A percentile compares a stretch with the other conserved stretches of the same genome.
Conservation (phyloP, 148 eudicot genomes). For the Rhododendron molle region DNA sequence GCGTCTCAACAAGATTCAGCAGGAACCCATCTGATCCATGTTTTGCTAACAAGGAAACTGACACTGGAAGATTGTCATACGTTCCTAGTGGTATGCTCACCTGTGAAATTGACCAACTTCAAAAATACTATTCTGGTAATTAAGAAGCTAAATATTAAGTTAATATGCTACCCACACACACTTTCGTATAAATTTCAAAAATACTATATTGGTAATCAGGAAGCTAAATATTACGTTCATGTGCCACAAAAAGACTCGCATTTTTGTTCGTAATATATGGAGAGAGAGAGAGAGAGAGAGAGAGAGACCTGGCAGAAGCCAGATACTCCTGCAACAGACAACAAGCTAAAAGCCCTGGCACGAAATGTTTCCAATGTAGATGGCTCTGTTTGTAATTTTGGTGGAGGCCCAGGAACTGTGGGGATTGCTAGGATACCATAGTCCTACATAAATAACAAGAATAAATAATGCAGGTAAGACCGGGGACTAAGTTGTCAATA, state of each 20-base stretch:
- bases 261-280: no score
- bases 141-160: neutral
- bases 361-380: slow-evolving; percentile 60
- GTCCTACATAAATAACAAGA: slow-evolving; percentile 35
- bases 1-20: slow-evolving; percentile 51
- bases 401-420: slow-evolving; percentile 85
- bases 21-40: slow-evolving; percentile 81
- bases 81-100: slow-evolving; percentile 77
- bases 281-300: slow-evolving; percentile 18
- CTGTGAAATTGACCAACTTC: slow-evolving; percentile 31
- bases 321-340: slow-evolving; percentile 76
- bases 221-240: neutral
- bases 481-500: neutral
- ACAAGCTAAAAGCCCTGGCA: slow-evolving; percentile 72
- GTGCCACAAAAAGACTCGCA: neutral
- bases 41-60: slow-evolving; percentile 71
- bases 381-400: slow-evolving; percentile 62
- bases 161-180: neutral
- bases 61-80: slow-evolving; percentile 65
- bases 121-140: no score
- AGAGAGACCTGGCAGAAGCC: slow-evolving; percentile 83
- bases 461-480: neutral
- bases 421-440: slow-evolving; percentile 72
- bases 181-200: neutral
- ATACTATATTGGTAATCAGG: neutral